Percentiles rank a stretch among this genome's conserved stretches.
phyloP scores from a whole-genome alignment of 208 protist genomes.

The Sergeia podlipaevii region DNA sequence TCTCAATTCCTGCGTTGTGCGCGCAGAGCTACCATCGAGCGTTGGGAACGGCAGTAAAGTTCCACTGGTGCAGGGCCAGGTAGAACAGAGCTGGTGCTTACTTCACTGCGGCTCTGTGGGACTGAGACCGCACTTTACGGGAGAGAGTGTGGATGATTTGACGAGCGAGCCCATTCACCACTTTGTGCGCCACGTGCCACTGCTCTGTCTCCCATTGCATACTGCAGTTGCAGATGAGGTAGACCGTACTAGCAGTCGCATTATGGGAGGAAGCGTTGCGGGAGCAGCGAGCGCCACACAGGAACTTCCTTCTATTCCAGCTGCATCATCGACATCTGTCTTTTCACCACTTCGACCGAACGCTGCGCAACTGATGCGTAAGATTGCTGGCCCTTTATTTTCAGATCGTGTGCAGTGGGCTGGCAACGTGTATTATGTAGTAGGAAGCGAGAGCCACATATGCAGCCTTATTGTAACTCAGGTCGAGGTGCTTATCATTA shows the following conservation, averaged over 20 bases:
- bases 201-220: slow-evolving; percentile 37
- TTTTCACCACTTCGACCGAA: slow-evolving; percentile 14
- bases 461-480: slow-evolving; percentile 46
- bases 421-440: slow-evolving; percentile 62
- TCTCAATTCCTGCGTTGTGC: slow-evolving; percentile 17
- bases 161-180: slow-evolving; percentile 33
- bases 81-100: slow-evolving; percentile 14
- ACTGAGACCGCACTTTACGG: slow-evolving; percentile 7
- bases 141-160: slow-evolving; percentile 29
- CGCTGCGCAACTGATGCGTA: slow-evolving; percentile 34
- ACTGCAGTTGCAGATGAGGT: neutral
- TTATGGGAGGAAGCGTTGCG: too few species aligned
- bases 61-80: neutral
- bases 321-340: slow-evolving; percentile 11
- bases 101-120: slow-evolving; percentile 34
- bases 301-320: neutral
- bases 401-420: slow-evolving; percentile 22
- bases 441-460: slow-evolving; percentile 51
- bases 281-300: slow-evolving; percentile 3
- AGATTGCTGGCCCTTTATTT: slow-evolving; percentile 26
- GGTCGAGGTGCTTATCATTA: slow-evolving; percentile 57
- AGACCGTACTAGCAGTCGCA: too few species aligned
- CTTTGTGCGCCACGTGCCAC: slow-evolving; percentile 53
- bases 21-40: too few species aligned
- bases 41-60: too few species aligned